Evolutionary conservation across 2,329 filamentous ascomycete genomes (phyloP).

Genomic region (Periconia macrospinosa): DNA sequence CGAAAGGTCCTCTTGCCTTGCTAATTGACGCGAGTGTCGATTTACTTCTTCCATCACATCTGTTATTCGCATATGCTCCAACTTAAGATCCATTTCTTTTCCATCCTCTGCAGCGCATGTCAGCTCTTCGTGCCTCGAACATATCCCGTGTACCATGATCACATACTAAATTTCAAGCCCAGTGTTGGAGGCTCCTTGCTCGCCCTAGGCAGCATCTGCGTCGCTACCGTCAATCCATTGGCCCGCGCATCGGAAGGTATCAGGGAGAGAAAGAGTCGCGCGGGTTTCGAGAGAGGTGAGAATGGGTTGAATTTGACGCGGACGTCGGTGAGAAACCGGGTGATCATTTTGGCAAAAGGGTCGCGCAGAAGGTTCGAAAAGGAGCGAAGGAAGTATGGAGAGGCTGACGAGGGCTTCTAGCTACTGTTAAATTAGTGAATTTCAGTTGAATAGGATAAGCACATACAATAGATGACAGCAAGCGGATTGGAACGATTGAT

Average conservation of each 20-base stretch:
- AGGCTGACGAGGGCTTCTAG: neutral
- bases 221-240: constrained; percentile 74
- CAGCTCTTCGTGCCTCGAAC: constrained; percentile 10
- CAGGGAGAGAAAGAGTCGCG: constrained; percentile 82
- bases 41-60: constrained; percentile 88
- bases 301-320: constrained; percentile 92
- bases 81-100: constrained; percentile 82
- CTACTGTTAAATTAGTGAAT: neutral
- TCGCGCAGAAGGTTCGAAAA: neutral
- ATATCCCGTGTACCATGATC: neutral
- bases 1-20: constrained; percentile 78
- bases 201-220: constrained; percentile 71
- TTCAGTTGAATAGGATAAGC: neutral
- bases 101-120: constrained; percentile 71
- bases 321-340: constrained; percentile 82
- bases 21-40: constrained; percentile 79
- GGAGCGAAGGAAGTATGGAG: neutral
- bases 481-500: neutral
- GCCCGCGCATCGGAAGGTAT: constrained; percentile 78
- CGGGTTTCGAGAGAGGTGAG: constrained; percentile 74
- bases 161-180: constrained; percentile 81
- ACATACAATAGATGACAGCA: neutral
- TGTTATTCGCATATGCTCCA: constrained; percentile 79
- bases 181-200: constrained; percentile 71
- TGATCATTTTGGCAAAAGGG: constrained; percentile 65